Evolutionary conservation across 148 eudicot genomes (phyloP), one percentile per base, ranked within the genome.

Genomic region (Polygonum maritimum): DNA sequence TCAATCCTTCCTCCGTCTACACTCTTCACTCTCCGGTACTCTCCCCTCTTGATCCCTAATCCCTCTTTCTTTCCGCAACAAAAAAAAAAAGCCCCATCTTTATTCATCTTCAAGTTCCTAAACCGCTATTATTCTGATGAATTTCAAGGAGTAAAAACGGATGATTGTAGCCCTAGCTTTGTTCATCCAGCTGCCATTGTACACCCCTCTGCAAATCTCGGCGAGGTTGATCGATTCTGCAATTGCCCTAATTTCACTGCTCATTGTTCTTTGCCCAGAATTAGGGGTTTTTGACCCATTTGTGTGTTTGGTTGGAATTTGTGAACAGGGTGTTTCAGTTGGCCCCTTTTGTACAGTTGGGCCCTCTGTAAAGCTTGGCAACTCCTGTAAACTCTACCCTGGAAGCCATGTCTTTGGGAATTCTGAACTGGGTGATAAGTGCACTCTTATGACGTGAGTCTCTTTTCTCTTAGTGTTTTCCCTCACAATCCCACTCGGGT

Each of bases 251-350:
- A 2, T 48, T 8, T 48, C 51, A 48, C 51, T 6, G 51, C 14
- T 48, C 11, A 48, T 48, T 14, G 1, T 16, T 54, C 26, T 21
- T 41, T 55, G 62, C 31, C 62, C 62, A 55, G 26, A 55, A 55
- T n/a, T 10, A 31, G 8, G 19, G 16, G 3, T 5, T 5, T 55
- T 6, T 55, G 12, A 55, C 62, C 62, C 26, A 18, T 18, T 54
- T 21, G 22, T 19, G 9, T 5, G 7, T 55, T 55, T 55, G 15
- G 8, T 58, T 58, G 36, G 11, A 47, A 58, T 58, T 58, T 58
- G 4, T 58, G 13, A 58, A 58, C 78, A 95, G 98, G 98, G 90
- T 77, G 94, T 95, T 76, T 90, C 97, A 26, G 1, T 26, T 26
- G 31, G 31, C 31, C 31, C 31, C 31, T 26, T 26, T 26, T 26